Evolutionary conservation across 192 early-diverging fungal species (phyloP), one percentile per base, ranked within the genome.

Genomic region (Spinellus fusiger): DNA sequence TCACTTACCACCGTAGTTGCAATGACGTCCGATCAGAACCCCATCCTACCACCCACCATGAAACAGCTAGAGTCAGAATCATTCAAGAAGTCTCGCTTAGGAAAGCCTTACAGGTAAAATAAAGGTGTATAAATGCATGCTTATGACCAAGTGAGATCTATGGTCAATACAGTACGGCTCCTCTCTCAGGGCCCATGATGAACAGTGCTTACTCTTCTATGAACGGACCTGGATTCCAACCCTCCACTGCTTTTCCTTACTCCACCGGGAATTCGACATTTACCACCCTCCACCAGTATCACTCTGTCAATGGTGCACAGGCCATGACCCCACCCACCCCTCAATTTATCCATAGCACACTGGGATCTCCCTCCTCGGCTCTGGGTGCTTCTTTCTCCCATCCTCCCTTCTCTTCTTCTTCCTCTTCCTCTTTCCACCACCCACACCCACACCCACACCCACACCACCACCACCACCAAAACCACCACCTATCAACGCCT

Each of bases 351-450:
- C 44, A 60, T 31, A 49, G 46, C 46, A 49, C 22, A n/a, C 37
- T 60, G 15, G 58, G 46, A 10, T 60, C 64, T 16, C 56, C 64
- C 16, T 66, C 64, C n/a, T 47, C 64, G 3, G 56, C 64, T 15
- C 49, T 58, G 5, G 56, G 47, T 0, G 37, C 64, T 38, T n/a
- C 64, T 10, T 56, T 28, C 33, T 56, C 64, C 8, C 34, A 28
- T 54, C 10, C 33, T 5, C 22, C 62, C 5, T 37, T 33, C 5
- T 53, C 31, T 15, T 33, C 29, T 54, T 10, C 33, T 5, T 29
- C 62, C 5, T 37, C 44, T 6, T 53, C 31, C 31, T 48, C 53
- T 5, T 58, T 18, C 35, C 20, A 23, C 20, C n/a, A 29, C 12
- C 8, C 31, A 5, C 46, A 46, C 46, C 4, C 48, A 12, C 18